Evolutionary conservation across 2,329 filamentous ascomycete genomes (phyloP), one percentile per base, ranked within the genome.

Genomic region (Epichloe typhina): DNA sequence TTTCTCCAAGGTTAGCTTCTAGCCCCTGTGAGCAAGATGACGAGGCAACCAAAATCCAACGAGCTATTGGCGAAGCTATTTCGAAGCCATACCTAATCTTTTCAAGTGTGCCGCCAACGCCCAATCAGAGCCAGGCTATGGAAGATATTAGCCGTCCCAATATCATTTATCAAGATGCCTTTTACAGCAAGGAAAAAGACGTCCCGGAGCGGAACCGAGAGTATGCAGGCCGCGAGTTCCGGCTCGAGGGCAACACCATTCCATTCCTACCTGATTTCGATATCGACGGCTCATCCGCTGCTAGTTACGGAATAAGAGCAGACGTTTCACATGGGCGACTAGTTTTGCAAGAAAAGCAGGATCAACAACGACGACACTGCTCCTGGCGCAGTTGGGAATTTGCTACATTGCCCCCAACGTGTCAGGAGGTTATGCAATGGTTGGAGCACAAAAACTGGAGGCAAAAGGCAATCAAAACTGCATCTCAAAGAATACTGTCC

Each of bases 201-300:
- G 85, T 96, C 0, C 89, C 90, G 12, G 76, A 83, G 39, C 78
- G 84, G 49, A 67, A 76, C 35, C 76, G 88, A 49, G 88, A 95
- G 65, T 97, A 95, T 67, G 91, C 86, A 6, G 91, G 91, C 3
- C 82, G 82, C 57, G 86, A 94, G 58, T 96, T 94, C 62, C 84
- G 80, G 52, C 69, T 96, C 6, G 77, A 82, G 59, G 84, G 89
- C 53, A 81, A 77, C 50, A 86, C 84, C 1, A 62, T 94, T 7
- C 87, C 86, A 0, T 95, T 82, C 65, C 76, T 97, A 2, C 86
- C 89, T 0, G 71, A 79, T 0, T 97, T 97, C 57, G 82, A 94
- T 60, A 67, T 79, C 2, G 76, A 71, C 5, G 82, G 79, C 7
- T 55, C 51, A 26, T 80, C 77, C 3, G 64, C 69, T 12, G 78